Base-by-base conservation (phyloP, 208 protist genomes). In the Strigomonas galati region DNA sequence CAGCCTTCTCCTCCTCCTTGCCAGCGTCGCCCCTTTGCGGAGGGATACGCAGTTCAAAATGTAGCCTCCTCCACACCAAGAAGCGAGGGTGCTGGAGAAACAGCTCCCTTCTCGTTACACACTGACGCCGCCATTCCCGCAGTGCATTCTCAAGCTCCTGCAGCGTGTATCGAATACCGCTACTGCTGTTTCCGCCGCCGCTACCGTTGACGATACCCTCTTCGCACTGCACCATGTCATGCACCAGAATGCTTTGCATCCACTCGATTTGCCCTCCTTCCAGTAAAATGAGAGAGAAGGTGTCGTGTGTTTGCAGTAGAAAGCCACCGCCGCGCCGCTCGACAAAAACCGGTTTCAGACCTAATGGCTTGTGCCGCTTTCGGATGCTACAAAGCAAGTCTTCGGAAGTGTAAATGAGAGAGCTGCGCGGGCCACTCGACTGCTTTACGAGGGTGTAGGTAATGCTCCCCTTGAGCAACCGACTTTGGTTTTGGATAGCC, bases 401-500 rank as follows among this genome's bases (percentile, higher is more conserved):
- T 46, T 81, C 71, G 19, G 53, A 63, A n/a, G 74, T 74, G 68
- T 80, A 81, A n/a, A 91, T 72, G 53, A 92, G 79, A 43, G 73
- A 59, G 63, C 86, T 93, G 27, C 88, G 70, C 32, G 78, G 82
- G 1, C 74, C 74, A 43, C 78, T 79, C 28, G 66, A 76, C 31
- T 69, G 77, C 54, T 78, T 81, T 14, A 89, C 67, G 12, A 92
- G 64, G 3, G 74, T 79, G 74, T 97, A 97, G 1, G 87, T 87
- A 44, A 97, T 87, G 67, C 74, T 86, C 15, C 91, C 91, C 66
- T 85, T 84, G 26, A 97, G 55, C 17, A 93, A 52, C 6, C 85
- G 76, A 61, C 85, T 89, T 51, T 92, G 79, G 60, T 85, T 84
- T 66, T 87, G 85, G 57, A 97, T 88, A 27, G 65, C 65, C 10